phyloP scores from a whole-genome alignment of 2,329 filamentous ascomycete species.

The Botrytis galanthina region DNA sequence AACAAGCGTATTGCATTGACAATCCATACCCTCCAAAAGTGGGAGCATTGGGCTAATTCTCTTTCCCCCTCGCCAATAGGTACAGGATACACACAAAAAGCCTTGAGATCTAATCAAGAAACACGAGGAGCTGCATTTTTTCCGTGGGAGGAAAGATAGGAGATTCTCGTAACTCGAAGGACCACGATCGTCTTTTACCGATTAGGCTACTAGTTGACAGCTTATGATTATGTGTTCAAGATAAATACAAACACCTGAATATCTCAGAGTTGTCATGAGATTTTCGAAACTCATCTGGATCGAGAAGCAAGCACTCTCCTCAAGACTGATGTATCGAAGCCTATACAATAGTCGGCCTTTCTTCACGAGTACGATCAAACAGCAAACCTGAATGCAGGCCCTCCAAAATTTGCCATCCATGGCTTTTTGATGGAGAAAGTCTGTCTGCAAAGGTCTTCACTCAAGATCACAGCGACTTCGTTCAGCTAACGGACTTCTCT shows the following conservation, averaged over 20 bases:
- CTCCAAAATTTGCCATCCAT: constrained; percentile 39
- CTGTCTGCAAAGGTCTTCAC: neutral
- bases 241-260: neutral
- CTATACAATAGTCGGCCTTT: neutral
- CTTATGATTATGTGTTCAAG: neutral
- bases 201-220: neutral
- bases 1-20: neutral
- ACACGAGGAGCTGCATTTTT: neutral
- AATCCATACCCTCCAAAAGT: neutral
- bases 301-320: neutral
- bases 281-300: too few relatives aligned
- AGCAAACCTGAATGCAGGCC: constrained; percentile 23
- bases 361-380: constrained; percentile 16
- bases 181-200: neutral
- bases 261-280: neutral
- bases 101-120: too few relatives aligned
- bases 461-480: neutral
- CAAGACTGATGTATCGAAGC: neutral
- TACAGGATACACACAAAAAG: neutral
- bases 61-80: neutral
- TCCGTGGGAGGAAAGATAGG: neutral
- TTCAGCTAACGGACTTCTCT: neutral
- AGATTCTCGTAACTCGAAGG: neutral
- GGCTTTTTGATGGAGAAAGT: neutral
- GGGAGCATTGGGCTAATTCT: neutral